Base-by-base conservation (phyloP, 495 filamentous ascomycete genomes). In the Aspergillus wentii region DNA sequence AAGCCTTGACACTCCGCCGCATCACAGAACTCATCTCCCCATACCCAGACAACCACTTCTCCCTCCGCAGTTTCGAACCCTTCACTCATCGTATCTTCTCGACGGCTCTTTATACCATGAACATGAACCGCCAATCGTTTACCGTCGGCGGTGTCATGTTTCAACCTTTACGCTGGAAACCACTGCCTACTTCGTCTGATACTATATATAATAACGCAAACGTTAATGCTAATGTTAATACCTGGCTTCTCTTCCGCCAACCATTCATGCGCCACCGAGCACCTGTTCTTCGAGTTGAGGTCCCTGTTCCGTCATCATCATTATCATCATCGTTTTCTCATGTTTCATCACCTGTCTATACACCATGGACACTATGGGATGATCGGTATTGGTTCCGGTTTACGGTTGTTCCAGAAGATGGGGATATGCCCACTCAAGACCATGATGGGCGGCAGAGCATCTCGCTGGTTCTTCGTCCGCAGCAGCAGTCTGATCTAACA, bases 371-470 rank as follows among this genome's bases (percentile, higher is more conserved):
- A 3, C 64, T 92, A 1, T 95, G 79, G 75, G 91, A 97, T 54
- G 75, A 82, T 8, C 75, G 91, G 7, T 95, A 75, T 64, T 97
- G 91, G 91, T 62, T 94, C 23, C 74, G 80, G 3, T 27, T 88
- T 8, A 45, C 52, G 38, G 8, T 53, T 10, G 17, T 11, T 30
- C 43, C 49, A 14, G 11, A 23, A 11, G n/a, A n/a, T n/a, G n/a
- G n/a, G n/a, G n/a, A n/a, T n/a, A n/a, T n/a, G n/a, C n/a, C n/a
- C n/a, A n/a, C n/a, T n/a, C 38, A 10, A 3, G 30, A 36, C 17
- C 19, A 41, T 8, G 6, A 17, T 7, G 19, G 10, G 7, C 14
- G 3, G 13, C 23, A 31, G 9, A 41, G 25, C 10, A 11, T 58
- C 10, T 35, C 50, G 3, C 17, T 82, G 1, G 30, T 61, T 8